Evolutionary conservation across 257 asterid species (phyloP), one percentile per base, ranked within the genome.

Genomic region (Voacanga thouarsii): DNA sequence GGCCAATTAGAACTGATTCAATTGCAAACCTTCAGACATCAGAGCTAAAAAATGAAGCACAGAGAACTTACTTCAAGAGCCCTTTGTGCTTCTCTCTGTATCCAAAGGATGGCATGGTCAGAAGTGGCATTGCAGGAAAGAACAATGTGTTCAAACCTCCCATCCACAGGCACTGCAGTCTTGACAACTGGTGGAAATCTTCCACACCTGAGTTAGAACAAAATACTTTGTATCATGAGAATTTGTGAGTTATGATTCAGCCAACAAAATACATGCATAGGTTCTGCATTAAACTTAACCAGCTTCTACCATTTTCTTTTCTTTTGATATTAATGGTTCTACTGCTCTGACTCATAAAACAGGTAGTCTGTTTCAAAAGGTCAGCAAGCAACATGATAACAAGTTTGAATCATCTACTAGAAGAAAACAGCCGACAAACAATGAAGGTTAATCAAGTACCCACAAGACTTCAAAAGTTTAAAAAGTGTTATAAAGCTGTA

Each of bases 151-250:
- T 94, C 98, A 64, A 94, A 94, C 82, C 97, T 90, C 81, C 97
- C 98, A 72, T 92, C 96, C 75, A 94, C 97, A 1, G 97, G 98
- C 64, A 94, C 96, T 5, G 97, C 96, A 37, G 93, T 94, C 86
- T 76, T 92, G 78, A 92, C 97, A 49, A 87, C 90, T 16, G 97
- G 98, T 14, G 97, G 97, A 49, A 78, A 86, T 83, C 96, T 84
- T 39, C 96, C 90, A 41, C 96, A 93, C 79, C 97, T 91, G 74
- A 76, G 67, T 41, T 39, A 11, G 14, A 28, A 41, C 12, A 67
- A n/a, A 67, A 41, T 10, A 67, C 3, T 19, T 8, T 30, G 24
- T 8, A 19, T 33, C 51, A 41, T 67, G 51, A 41, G 41, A 39
- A 66, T 44, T 65, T 65, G 71, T 65, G 71, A 39, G 41, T 21